Evolutionary conservation across 495 filamentous ascomycete genomes (phyloP).

Genomic region (Geoglossum glabrum): DNA sequence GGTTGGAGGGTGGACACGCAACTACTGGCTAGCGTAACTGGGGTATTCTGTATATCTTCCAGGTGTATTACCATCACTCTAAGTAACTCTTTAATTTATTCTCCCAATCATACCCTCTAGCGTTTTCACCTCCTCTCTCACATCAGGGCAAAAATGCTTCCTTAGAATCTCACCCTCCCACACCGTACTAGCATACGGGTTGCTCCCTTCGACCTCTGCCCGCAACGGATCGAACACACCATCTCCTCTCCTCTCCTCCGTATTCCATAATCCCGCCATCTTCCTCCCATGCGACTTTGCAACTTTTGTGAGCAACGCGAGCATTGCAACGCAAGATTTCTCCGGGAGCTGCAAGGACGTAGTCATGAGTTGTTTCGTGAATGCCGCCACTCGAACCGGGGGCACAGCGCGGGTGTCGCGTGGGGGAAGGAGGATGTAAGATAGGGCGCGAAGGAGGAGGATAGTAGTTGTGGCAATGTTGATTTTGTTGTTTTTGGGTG

Average conservation of each 20-base stretch:
- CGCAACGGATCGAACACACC: conserved; percentile 38
- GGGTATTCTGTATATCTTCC: too few relatives aligned
- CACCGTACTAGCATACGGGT: conserved; percentile 72
- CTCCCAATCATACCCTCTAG: conserved; percentile 42
- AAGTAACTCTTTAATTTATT: not conserved
- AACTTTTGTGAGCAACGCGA: conserved; percentile 55
- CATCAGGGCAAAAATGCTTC: conserved; percentile 70
- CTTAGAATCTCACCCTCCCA: conserved; percentile 86
- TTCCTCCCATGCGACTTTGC: conserved; percentile 49
- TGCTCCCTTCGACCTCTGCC: conserved; percentile 52
- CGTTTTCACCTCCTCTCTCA: conserved; percentile 50
- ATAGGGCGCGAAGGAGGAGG: conserved; percentile 67
- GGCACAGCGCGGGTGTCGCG: conserved; percentile 39
- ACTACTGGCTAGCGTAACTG: too few relatives aligned
- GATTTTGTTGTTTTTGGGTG: conserved; percentile 37
- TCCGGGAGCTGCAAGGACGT: conserved; percentile 70
- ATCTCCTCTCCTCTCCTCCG: conserved; percentile 79
- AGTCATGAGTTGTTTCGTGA: conserved; percentile 79
- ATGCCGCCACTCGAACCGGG: conserved; percentile 65
- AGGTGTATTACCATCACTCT: not conserved
- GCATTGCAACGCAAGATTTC: conserved; percentile 58
- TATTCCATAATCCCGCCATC: conserved; percentile 55
- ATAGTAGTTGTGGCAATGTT: conserved; percentile 87
- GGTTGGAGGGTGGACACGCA: too few relatives aligned
- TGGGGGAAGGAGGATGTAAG: conserved; percentile 51